Evolutionary conservation across 176 grass and related monocot species (phyloP).

Genomic region (sorghum (Sorghum bicolor)): DNA sequence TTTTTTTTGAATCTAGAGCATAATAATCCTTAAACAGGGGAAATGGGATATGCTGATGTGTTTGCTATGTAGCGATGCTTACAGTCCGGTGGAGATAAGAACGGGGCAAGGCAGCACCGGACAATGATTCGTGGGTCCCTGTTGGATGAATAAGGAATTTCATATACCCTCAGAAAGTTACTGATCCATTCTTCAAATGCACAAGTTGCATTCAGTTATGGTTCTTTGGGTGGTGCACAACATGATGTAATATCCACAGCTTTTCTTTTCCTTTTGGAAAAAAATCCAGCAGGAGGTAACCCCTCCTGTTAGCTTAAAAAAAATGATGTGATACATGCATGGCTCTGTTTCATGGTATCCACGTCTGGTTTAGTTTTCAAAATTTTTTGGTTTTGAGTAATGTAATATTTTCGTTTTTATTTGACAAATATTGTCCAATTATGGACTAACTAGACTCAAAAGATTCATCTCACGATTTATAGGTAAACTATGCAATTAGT

Average conservation of each 20-base stretch:
- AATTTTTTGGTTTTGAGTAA: too few relatives aligned
- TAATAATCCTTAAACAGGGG: neutral
- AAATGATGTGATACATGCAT: too few relatives aligned
- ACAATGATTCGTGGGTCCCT: constrained; percentile 2
- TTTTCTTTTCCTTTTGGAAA: neutral
- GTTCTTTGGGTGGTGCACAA: neutral
- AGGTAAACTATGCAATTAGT: too few relatives aligned
- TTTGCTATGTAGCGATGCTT: neutral
- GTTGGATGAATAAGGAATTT: neutral
- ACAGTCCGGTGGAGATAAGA: neutral
- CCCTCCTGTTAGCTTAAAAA: too few relatives aligned
- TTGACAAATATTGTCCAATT: too few relatives aligned
- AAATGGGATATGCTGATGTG: neutral
- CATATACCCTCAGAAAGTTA: neutral
- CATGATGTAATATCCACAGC: neutral
- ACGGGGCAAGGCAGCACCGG: neutral
- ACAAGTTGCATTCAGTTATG: neutral
- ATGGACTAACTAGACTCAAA: too few relatives aligned
- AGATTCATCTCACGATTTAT: too few relatives aligned
- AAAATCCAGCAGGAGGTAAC: too few relatives aligned
- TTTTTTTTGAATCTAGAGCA: too few relatives aligned
- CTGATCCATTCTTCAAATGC: neutral
- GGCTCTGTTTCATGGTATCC: too few relatives aligned
- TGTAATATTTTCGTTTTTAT: too few relatives aligned
- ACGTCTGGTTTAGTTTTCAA: too few relatives aligned